These are phyloP conservation scores for Colletotrichum eleusines DNA, from an alignment of 2,329 filamentous ascomycete genomes.

Conservation along the genomic window DNA sequence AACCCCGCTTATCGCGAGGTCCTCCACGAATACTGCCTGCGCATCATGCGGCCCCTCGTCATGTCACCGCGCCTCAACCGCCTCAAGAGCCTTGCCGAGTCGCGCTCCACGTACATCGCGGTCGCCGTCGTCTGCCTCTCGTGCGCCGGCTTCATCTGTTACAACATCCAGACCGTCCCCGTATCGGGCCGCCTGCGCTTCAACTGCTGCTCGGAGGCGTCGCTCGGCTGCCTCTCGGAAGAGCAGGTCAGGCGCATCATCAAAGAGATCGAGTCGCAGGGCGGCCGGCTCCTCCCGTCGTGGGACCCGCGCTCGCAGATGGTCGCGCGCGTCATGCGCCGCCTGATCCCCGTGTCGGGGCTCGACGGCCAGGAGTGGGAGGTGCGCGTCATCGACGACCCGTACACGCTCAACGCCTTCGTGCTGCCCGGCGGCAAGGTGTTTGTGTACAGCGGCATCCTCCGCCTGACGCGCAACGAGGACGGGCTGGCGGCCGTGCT, in stretches of 20 bases:
- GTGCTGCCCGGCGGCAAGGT: slow-evolving; percentile 84
- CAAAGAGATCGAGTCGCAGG: slow-evolving; percentile 63
- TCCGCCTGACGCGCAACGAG: slow-evolving; percentile 75
- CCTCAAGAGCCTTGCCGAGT: slow-evolving; percentile 47
- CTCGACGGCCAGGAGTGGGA: slow-evolving; percentile 74
- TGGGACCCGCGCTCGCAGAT: slow-evolving; percentile 67
- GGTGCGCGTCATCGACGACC: slow-evolving; percentile 79
- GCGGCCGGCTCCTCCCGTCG: slow-evolving; percentile 67
- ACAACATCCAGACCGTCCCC: slow-evolving; percentile 79
- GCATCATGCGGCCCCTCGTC: slow-evolving; percentile 50
- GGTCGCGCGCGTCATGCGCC: slow-evolving; percentile 74
- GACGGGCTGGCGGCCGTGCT: slow-evolving; percentile 80
- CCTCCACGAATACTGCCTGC: slow-evolving; percentile 43
- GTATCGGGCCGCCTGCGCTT: slow-evolving; percentile 79
- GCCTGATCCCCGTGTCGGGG: slow-evolving; percentile 76
- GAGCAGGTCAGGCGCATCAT: slow-evolving; percentile 69
- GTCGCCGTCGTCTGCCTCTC: slow-evolving; percentile 56
- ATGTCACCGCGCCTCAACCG: slow-evolving; percentile 49
- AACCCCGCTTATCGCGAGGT: slow-evolving; percentile 27
- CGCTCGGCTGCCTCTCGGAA: slow-evolving; percentile 66
- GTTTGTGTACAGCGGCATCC: slow-evolving; percentile 81
- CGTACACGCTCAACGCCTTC: slow-evolving; percentile 75
- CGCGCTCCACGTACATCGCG: slow-evolving; percentile 55
- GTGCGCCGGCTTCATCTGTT: slow-evolving; percentile 71
- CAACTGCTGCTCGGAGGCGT: slow-evolving; percentile 72